A percentile compares a stretch with the other conserved stretches of the same genome.
Evolutionary conservation across 176 grass and related monocot species (phyloP).

Genomic region (Cenchrus purpureus): DNA sequence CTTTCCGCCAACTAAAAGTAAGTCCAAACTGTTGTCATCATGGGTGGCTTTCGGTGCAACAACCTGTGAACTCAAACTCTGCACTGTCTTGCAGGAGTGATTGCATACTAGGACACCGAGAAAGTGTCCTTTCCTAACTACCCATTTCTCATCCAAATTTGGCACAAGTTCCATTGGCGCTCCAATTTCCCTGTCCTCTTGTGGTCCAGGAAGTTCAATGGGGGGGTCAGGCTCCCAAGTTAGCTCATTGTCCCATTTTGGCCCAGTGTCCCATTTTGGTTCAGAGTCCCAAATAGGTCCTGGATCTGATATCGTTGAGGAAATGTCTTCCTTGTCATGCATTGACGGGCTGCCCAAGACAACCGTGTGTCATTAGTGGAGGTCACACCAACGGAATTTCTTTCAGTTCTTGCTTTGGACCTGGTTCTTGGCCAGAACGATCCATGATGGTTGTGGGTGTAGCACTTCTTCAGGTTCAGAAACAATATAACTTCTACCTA

Average conservation of each 20-base stretch:
- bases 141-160: slow-evolving; percentile 96
- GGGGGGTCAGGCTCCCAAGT: slow-evolving; percentile 72
- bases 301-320: slow-evolving; percentile 91
- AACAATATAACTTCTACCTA: slow-evolving; percentile 89
- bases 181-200: slow-evolving; percentile 51
- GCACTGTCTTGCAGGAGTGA: slow-evolving; percentile 92
- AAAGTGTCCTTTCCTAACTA: slow-evolving; percentile 88
- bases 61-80: slow-evolving; percentile 95
- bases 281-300: slow-evolving; percentile 90
- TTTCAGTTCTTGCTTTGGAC: slow-evolving; percentile 75
- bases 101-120: slow-evolving; percentile 96
- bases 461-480: slow-evolving; percentile 97
- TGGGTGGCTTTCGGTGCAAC: slow-evolving; percentile 84
- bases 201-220: slow-evolving; percentile 67
- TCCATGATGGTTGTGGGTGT: slow-evolving; percentile 76
- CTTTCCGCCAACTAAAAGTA: slow-evolving; percentile 84
- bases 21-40: slow-evolving; percentile 92
- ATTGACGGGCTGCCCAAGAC: slow-evolving; percentile 79
- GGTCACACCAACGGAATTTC: slow-evolving; percentile 55
- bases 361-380: slow-evolving; percentile 57
- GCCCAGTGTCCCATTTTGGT: slow-evolving; percentile 81
- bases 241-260: slow-evolving; percentile 73
- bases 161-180: slow-evolving; percentile 73
- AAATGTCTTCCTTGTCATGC: slow-evolving; percentile 96
- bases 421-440: slow-evolving; percentile 85